These are phyloP conservation scores for Thermothelomyces thermophilus DNA, from an alignment of 2,329 filamentous ascomycete species.

Conservation along the genomic window DNA sequence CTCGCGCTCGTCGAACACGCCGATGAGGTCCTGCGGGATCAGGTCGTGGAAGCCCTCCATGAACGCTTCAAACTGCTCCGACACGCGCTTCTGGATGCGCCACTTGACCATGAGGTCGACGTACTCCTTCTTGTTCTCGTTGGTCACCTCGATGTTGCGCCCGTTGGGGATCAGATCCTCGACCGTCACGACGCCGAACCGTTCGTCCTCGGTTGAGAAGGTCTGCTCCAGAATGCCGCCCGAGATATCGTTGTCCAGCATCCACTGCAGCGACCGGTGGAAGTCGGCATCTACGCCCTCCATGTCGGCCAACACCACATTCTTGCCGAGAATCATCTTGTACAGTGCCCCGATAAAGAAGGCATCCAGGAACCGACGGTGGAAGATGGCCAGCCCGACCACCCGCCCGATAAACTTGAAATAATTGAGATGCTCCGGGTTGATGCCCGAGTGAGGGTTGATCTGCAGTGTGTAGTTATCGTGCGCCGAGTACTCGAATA, in stretches of 20 bases:
- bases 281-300: slow-evolving; percentile 98
- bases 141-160: slow-evolving; percentile 89
- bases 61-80: slow-evolving; percentile 97
- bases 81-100: slow-evolving; percentile 97
- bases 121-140: slow-evolving; percentile 98
- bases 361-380: slow-evolving; percentile 91
- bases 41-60: slow-evolving; percentile 96
- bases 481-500: slow-evolving; percentile 98
- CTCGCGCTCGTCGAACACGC: slow-evolving; percentile 97
- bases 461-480: slow-evolving; percentile 99
- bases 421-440: slow-evolving; percentile 98
- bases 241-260: slow-evolving; percentile 91
- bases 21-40: slow-evolving; percentile 92
- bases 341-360: slow-evolving; percentile 99
- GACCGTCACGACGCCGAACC: slow-evolving; percentile 88
- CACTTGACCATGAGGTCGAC: slow-evolving; percentile 98
- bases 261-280: slow-evolving; percentile 94
- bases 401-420: slow-evolving; percentile 99
- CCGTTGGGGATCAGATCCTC: slow-evolving; percentile 91
- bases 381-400: slow-evolving; percentile 95
- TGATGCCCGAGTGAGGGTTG: slow-evolving; percentile 98
- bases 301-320: slow-evolving; percentile 89
- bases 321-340: slow-evolving; percentile 97
- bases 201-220: slow-evolving; percentile 94
- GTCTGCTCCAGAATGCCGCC: slow-evolving; percentile 91